Conservation (phyloP, 192 early-diverging fungal genomes). For the Backusella psychrophila region DNA sequence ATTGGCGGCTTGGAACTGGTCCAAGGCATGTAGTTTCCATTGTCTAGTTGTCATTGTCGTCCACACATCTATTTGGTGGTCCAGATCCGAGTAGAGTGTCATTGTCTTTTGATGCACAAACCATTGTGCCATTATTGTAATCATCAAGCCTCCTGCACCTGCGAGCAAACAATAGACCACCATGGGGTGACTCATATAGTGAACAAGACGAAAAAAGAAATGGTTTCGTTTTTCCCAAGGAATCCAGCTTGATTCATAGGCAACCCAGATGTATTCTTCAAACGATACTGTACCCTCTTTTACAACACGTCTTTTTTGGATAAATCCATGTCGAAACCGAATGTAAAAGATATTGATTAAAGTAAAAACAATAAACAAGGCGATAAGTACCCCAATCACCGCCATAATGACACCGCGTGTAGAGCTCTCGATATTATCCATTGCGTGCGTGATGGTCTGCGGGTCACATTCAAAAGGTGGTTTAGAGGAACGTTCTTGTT, state of each 20-base stretch:
- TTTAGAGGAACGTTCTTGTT: not conserved
- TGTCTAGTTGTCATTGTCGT: not conserved
- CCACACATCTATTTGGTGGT: not conserved
- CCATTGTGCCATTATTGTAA: not conserved
- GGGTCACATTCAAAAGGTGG: not conserved
- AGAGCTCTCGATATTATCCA: not conserved
- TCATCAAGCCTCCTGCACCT: not conserved
- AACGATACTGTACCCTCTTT: not conserved
- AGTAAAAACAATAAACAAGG: not conserved
- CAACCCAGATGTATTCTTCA: not conserved
- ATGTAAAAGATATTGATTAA: not conserved
- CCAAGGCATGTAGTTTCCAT: not conserved
- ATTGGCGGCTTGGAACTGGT: conserved; percentile 1
- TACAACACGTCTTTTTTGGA: not conserved
- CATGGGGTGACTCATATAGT: not conserved
- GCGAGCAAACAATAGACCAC: not conserved
- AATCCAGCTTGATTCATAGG: not conserved
- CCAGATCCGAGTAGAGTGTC: not conserved
- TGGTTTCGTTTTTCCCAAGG: not conserved
- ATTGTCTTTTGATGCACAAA: not conserved
- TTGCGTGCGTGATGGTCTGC: not conserved
- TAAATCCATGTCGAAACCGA: not conserved
- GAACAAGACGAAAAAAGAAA: not conserved
- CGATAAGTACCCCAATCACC: not conserved
- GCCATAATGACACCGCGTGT: not conserved